These are phyloP conservation scores for Phalaenopsis hybrid DNA, from an alignment of 116 monocot genomes.

Conservation along the genomic window DNA sequence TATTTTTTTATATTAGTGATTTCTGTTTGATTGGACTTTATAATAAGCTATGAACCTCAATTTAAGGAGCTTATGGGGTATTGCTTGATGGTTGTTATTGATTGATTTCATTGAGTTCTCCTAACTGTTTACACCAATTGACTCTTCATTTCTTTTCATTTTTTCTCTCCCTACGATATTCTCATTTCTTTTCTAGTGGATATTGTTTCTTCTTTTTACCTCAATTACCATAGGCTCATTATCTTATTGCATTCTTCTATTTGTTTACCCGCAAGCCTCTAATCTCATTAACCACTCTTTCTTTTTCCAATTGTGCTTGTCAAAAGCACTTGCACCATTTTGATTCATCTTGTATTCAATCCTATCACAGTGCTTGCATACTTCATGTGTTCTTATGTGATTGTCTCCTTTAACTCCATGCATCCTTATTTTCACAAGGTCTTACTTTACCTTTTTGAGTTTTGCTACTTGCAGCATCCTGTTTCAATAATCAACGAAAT, in stretches of 20 bases:
- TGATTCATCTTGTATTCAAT: not conserved
- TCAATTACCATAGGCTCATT: not conserved
- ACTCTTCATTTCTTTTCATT: not conserved
- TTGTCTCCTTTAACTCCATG: not conserved
- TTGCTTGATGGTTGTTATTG: not conserved
- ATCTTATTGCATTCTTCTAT: too few species aligned
- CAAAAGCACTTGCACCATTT: not conserved
- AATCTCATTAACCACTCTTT: not conserved
- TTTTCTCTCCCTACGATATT: not conserved
- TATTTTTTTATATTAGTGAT: too few species aligned
- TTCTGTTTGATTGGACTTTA: not conserved
- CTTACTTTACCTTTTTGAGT: not conserved
- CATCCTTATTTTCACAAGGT: not conserved
- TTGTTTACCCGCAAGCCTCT: too few species aligned
- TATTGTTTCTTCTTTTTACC: not conserved
- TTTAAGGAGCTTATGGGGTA: not conserved
- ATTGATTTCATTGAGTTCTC: not conserved
- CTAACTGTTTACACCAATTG: not conserved
- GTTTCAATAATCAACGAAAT: not conserved
- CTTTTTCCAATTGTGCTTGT: not conserved
- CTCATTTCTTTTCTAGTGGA: not conserved
- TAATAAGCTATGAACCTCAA: not conserved
- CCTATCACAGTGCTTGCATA: not conserved
- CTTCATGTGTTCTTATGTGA: not conserved
- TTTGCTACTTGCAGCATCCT: not conserved